Evolutionary conservation across 495 filamentous ascomycete genomes (phyloP).

Genomic region (Parathielavia hyrcaniae): DNA sequence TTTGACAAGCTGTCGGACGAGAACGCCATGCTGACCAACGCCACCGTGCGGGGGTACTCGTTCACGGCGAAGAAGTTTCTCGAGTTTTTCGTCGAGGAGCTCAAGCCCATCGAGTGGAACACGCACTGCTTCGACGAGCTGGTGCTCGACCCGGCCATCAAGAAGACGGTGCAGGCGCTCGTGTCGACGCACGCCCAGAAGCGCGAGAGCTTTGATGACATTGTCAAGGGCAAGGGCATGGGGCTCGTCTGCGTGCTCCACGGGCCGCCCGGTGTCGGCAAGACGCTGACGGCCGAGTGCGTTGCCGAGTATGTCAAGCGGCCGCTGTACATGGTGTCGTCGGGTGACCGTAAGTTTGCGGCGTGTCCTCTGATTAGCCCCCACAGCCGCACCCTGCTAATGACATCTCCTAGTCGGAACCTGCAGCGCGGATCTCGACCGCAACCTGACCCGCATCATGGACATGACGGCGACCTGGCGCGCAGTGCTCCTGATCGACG

Average conservation of each 20-base stretch:
- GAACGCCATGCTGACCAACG: slow-evolving; percentile 26
- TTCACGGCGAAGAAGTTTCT: slow-evolving; percentile 31
- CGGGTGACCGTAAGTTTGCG: slow-evolving; percentile 38
- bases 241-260: slow-evolving; percentile 40
- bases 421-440: slow-evolving; percentile 27
- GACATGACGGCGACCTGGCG: slow-evolving; percentile 44
- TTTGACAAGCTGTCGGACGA: slow-evolving; percentile 29
- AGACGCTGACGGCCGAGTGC: slow-evolving; percentile 40
- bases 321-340: slow-evolving; percentile 51
- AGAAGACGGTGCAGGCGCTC: slow-evolving; percentile 49
- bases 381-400: neutral
- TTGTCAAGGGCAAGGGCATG: slow-evolving; percentile 35
- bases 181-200: slow-evolving; percentile 35
- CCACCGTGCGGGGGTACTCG: slow-evolving; percentile 34
- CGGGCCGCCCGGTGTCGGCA: slow-evolving; percentile 37
- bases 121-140: slow-evolving; percentile 46
- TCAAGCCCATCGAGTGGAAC: slow-evolving; percentile 32
- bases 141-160: slow-evolving; percentile 46
- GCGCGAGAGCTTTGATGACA: slow-evolving; percentile 34
- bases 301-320: slow-evolving; percentile 46
- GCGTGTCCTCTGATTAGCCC: neutral
- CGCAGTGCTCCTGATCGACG: slow-evolving; percentile 48
- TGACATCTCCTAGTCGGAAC: slow-evolving; percentile 28
- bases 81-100: slow-evolving; percentile 31
- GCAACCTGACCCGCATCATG: slow-evolving; percentile 44